A percentile compares a stretch with the other conserved stretches of the same genome.
These are phyloP conservation scores for Podila epicladia DNA, from an alignment of 192 early-diverging fungal species.

Conservation along the genomic window DNA sequence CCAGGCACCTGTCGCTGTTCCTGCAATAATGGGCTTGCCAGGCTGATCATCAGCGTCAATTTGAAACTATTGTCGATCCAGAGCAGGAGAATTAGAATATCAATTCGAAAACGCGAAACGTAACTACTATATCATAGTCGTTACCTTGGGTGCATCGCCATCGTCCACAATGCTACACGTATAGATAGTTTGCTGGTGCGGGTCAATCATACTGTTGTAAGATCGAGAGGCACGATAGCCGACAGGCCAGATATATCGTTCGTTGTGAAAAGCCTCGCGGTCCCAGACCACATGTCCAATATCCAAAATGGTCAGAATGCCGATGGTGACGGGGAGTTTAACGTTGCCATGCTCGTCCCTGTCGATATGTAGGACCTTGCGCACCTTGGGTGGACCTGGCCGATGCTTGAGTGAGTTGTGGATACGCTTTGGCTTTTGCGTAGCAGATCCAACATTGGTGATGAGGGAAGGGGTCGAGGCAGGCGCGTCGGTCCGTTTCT, in stretches of 20 bases:
- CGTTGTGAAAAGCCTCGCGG: constrained; percentile 82
- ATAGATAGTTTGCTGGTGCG: constrained; percentile 64
- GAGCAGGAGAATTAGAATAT: neutral
- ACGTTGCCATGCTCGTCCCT: constrained; percentile 73
- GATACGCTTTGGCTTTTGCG: constrained; percentile 41
- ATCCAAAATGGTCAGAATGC: constrained; percentile 78
- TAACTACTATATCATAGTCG: neutral
- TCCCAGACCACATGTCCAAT: constrained; percentile 83
- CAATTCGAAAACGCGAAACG: neutral
- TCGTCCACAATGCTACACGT: constrained; percentile 84
- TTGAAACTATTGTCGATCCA: constrained; percentile 65
- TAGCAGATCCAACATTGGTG: constrained; percentile 36
- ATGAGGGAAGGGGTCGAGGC: constrained; percentile 37
- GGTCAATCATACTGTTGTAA: constrained; percentile 66
- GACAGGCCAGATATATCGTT: constrained; percentile 93
- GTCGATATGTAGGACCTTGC: constrained; percentile 44
- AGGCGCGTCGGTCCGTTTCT: constrained; percentile 5
- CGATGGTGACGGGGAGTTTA: constrained; percentile 81
- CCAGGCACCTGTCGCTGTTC: constrained; percentile 91
- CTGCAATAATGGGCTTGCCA: constrained; percentile 73
- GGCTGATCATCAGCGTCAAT: constrained; percentile 84
- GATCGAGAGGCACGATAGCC: constrained; percentile 72
- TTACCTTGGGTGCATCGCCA: constrained; percentile 69
- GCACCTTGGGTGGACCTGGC: constrained; percentile 14
- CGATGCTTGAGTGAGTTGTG: constrained; percentile 37